Evolutionary conservation across 2,329 filamentous ascomycete species (phyloP), one percentile per base, ranked within the genome.

Genomic region (Calcarisporium arbuscula): DNA sequence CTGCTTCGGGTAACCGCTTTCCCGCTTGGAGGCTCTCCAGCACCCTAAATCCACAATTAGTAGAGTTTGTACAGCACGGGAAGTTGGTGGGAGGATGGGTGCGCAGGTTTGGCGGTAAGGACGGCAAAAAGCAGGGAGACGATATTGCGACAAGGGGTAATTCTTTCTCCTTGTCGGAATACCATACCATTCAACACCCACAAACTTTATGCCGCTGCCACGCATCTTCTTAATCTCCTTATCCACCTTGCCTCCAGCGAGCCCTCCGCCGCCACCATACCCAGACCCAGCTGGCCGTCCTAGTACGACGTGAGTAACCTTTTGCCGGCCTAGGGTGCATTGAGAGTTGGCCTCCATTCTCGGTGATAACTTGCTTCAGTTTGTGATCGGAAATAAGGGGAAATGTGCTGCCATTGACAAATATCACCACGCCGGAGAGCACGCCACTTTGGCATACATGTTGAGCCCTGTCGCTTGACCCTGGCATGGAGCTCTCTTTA

Each of bases 321-420:
- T 74, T 23, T 78, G 73, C 28, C 86, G 74, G 8, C 77, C 82
- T 8, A 94, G 74, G n/a, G 39, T 78, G 70, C 22, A 87, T 72
- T 4, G 85, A 81, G 46, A 86, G 68, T 27, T 62, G 67, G 1
- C 78, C 90, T 15, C 89, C 90, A 52, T 94, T 77, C 37, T 78
- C 69, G 5, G 72, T 76, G 23, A 95, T 71, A 12, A 94, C 58
- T 36, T 80, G 79, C 65, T 92, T 94, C 38, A 95, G 72, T 54
- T 77, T 83, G 63, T 94, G 85, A 57, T 95, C 89, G 11, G 85
- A 94, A 42, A 95, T 74, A 17, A 77, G 59, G 2, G 89, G 88
- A 40, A 80, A 73, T 3, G 87, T 94, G 46, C 84, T 89, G 41
- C 88, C 88, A 58, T 95, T 95, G 58, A 95, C 74, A 61, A 90